A percentile compares a stretch with the other conserved stretches of the same genome.
Conservation (phyloP, 2,329 filamentous ascomycete genomes). For the Stromatinia cepivora region DNA sequence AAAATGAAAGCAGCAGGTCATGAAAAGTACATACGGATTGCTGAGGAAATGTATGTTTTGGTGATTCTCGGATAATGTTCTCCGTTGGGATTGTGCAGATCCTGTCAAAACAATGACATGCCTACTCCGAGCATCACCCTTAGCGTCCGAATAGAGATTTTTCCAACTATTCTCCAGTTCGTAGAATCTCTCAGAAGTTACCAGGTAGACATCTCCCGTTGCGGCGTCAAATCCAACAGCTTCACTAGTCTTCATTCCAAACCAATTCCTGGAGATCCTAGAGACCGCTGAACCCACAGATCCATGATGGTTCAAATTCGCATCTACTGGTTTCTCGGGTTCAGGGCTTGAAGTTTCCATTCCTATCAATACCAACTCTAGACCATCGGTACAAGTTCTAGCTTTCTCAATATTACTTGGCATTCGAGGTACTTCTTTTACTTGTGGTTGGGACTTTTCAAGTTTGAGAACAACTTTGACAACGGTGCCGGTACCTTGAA, state of each 20-base stretch:
- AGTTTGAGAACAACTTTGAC: conserved; percentile 42
- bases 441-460: conserved; percentile 14
- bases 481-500: conserved; percentile 54
- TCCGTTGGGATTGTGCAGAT: conserved; percentile 1
- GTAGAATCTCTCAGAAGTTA: conserved; percentile 4
- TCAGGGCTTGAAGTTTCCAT: conserved; percentile 23
- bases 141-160: background rate
- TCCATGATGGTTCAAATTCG: background rate
- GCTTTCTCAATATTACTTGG: conserved; percentile 7
- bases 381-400: conserved; percentile 13
- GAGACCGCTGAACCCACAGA: conserved; percentile 21
- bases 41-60: conserved; percentile 18
- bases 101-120: conserved; percentile 16
- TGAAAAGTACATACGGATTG: conserved; percentile 11
- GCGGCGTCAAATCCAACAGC: background rate
- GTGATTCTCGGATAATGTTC: background rate
- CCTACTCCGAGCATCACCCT: background rate
- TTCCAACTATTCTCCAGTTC: background rate
- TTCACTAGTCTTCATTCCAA: conserved; percentile 22
- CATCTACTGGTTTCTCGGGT: background rate
- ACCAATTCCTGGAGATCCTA: conserved; percentile 20
- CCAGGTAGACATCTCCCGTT: conserved; percentile 17
- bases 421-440: conserved; percentile 43
- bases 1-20: background rate
- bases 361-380: conserved; percentile 25